Conservation (phyloP, 257 asterid species). For the Solanum piurae region DNA sequence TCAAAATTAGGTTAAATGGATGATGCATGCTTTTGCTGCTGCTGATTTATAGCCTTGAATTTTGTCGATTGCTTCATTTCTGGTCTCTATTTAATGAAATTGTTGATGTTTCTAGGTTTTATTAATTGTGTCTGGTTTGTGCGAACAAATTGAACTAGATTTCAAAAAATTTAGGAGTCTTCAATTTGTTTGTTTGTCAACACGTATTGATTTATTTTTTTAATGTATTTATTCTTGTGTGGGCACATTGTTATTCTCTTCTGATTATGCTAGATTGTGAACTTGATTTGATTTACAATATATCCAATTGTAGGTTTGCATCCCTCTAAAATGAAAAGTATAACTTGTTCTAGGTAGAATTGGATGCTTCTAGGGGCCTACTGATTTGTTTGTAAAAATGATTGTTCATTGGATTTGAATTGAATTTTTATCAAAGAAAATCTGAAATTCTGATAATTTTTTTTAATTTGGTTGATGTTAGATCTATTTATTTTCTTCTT, state of each 20-base stretch:
- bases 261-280: not conserved
- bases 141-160: not conserved
- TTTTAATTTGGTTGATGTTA: not conserved
- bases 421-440: not conserved
- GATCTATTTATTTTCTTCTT: not conserved
- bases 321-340: not conserved
- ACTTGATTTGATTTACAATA: not conserved
- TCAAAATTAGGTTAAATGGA: not conserved
- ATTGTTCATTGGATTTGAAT: not conserved
- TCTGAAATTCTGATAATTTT: not conserved
- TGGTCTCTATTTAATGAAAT: not conserved
- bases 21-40: not conserved
- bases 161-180: too few species aligned
- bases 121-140: not conserved
- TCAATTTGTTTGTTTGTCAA: not conserved
- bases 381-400: not conserved
- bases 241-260: not conserved
- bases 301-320: not conserved
- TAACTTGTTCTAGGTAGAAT: not conserved
- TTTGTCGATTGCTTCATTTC: not conserved
- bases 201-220: not conserved
- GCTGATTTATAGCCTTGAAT: not conserved
- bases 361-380: not conserved
- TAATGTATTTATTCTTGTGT: not conserved
- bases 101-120: not conserved